Percentiles rank a stretch among this genome's conserved stretches.
Evolutionary conservation across 768 basidiomycete species (phyloP).

Genomic region (Suillus occidentalis): DNA sequence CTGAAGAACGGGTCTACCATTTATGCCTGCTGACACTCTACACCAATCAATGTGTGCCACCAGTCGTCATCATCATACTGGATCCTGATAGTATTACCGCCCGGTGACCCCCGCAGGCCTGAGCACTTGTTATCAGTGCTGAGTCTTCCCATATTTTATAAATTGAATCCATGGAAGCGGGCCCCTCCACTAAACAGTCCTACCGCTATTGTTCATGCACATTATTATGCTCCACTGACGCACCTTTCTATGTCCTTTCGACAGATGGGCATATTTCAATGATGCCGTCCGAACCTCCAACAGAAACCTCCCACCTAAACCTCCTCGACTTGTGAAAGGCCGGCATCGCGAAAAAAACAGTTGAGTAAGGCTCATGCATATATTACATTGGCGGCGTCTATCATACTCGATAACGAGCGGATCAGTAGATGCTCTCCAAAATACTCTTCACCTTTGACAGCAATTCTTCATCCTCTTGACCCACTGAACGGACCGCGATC

Average conservation of each 20-base stretch:
- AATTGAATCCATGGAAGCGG: background rate
- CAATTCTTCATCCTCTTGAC: slow-evolving; percentile 34
- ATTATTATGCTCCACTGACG: background rate
- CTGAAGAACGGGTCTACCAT: background rate
- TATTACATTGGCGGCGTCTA: background rate
- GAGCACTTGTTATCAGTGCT: no score
- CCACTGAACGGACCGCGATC: slow-evolving; percentile 41
- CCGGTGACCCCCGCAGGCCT: no score
- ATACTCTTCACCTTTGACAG: slow-evolving; percentile 46
- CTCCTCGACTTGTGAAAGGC: background rate
- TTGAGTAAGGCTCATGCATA: background rate
- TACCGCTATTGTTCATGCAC: background rate
- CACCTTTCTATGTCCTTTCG: background rate
- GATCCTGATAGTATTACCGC: background rate
- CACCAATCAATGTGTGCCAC: no score
- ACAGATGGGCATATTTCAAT: background rate
- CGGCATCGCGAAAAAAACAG: background rate
- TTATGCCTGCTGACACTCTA: background rate
- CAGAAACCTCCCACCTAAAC: background rate
- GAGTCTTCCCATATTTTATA: no score
- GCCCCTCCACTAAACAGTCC: background rate
- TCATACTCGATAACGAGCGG: background rate
- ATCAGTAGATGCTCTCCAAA: slow-evolving; percentile 45
- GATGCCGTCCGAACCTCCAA: background rate
- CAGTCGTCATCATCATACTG: background rate